Evolutionary conservation across 2,329 filamentous ascomycete genomes (phyloP).

Genomic region (Diaporthe destruens): DNA sequence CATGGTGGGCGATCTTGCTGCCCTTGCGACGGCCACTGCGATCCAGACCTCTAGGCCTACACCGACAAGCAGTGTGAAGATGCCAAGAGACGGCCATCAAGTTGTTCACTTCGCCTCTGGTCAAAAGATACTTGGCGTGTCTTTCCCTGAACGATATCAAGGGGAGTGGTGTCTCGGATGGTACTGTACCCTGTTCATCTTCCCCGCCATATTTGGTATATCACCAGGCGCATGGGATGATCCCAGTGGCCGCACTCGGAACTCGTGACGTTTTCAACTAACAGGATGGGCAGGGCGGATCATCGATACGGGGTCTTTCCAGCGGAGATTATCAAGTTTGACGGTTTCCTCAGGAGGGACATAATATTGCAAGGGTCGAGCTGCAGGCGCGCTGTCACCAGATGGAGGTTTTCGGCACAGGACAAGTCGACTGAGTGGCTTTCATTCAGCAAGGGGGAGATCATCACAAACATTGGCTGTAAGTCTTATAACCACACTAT

Average conservation of each 20-base stretch:
- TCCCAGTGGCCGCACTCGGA: background rate
- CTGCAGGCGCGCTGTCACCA: constrained; percentile 60
- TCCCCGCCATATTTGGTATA: background rate
- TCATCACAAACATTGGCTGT: constrained; percentile 74
- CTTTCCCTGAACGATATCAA: constrained; percentile 63
- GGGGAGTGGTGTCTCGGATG: constrained; percentile 70
- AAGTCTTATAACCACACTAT: constrained; percentile 47
- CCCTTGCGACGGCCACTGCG: constrained; percentile 60
- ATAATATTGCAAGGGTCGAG: constrained; percentile 60
- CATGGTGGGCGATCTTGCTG: constrained; percentile 55
- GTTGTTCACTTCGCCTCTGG: constrained; percentile 53
- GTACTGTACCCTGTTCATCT: constrained; percentile 41
- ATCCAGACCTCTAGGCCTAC: constrained; percentile 52
- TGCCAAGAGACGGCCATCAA: constrained; percentile 25
- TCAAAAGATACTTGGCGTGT: constrained; percentile 62
- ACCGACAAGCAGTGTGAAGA: constrained; percentile 8
- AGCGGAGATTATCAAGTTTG: constrained; percentile 60
- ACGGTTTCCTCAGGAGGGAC: constrained; percentile 59
- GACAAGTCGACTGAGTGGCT: constrained; percentile 62
- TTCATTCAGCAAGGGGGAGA: constrained; percentile 73
- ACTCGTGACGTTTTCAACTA: background rate
- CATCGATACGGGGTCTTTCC: constrained; percentile 63
- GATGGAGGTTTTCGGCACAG: constrained; percentile 63
- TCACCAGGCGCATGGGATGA: background rate
- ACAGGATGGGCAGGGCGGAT: constrained; percentile 54